Conservation (phyloP, 768 basidiomycete genomes). For the Boletus eberwhitei region DNA sequence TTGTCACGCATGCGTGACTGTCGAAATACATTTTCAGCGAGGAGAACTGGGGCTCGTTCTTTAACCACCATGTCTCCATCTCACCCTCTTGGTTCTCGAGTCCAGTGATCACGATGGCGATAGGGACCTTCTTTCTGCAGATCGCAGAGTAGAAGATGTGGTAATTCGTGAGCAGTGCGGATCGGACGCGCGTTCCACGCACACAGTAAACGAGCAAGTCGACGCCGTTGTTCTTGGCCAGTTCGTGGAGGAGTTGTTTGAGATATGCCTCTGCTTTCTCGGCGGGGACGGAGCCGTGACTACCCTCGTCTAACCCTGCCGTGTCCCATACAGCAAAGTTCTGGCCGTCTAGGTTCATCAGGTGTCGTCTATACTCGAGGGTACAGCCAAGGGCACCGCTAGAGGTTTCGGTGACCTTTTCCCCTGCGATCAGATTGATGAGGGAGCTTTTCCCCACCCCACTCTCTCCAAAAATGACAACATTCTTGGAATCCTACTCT, state of each 20-base stretch:
- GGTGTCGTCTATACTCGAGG: slow-evolving; percentile 27
- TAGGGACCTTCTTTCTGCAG: slow-evolving; percentile 38
- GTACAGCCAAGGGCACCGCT: slow-evolving; percentile 36
- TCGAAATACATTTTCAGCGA: slow-evolving; percentile 27
- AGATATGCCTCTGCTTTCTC: slow-evolving; percentile 31
- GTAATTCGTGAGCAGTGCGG: slow-evolving; percentile 37
- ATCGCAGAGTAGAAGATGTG: slow-evolving; percentile 38
- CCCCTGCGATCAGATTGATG: slow-evolving; percentile 39
- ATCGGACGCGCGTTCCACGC: slow-evolving; percentile 37
- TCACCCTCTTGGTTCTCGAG: slow-evolving; percentile 35
- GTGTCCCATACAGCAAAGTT: slow-evolving; percentile 33
- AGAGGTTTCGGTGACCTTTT: slow-evolving; percentile 27
- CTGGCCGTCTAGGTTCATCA: slow-evolving; percentile 15
- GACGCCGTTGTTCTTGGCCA: slow-evolving; percentile 35
- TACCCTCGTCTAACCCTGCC: slow-evolving; percentile 32
- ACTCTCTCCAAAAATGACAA: slow-evolving; percentile 42
- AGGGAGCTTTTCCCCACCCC: slow-evolving; percentile 44
- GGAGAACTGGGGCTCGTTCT: slow-evolving; percentile 24
- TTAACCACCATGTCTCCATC: slow-evolving; percentile 35
- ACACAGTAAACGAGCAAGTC: slow-evolving; percentile 41
- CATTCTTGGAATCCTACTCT: slow-evolving; percentile 26
- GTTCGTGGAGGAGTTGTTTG: slow-evolving; percentile 34
- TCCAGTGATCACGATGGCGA: slow-evolving; percentile 39
- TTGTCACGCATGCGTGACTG: slow-evolving; percentile 33
- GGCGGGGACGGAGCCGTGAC: slow-evolving; percentile 25